Conservation (phyloP, 2,329 filamentous ascomycete species). For the Chrysoporthe austroafricana region DNA sequence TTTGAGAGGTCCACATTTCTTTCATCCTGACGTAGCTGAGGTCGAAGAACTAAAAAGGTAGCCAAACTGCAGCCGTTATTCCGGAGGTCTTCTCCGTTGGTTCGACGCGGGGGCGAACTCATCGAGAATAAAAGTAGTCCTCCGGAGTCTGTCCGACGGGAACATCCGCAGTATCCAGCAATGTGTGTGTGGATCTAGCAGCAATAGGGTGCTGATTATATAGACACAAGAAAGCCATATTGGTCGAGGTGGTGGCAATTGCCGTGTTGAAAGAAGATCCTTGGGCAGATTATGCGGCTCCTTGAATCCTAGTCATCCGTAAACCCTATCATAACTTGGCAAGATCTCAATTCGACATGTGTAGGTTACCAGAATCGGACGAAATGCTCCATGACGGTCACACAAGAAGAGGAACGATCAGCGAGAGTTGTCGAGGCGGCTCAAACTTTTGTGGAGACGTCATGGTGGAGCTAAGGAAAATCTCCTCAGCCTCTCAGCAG, state of each 20-base stretch:
- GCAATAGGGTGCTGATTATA: not conserved
- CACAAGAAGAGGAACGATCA: constrained; percentile 3
- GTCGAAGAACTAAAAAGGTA: not conserved
- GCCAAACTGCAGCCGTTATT: not conserved
- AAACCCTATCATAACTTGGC: not conserved
- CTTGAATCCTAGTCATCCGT: not conserved
- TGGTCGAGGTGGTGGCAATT: not conserved
- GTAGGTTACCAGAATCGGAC: constrained; percentile 1
- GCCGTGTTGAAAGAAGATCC: not conserved
- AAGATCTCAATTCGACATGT: not conserved
- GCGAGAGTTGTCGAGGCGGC: constrained; percentile 2
- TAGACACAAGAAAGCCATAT: not conserved
- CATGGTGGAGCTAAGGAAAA: constrained; percentile 1
- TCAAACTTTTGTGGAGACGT: constrained; percentile 11
- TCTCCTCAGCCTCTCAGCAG: not conserved
- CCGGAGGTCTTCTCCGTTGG: not conserved
- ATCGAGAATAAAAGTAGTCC: not conserved
- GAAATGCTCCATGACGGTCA: constrained; percentile 4
- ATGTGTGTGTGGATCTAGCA: not conserved
- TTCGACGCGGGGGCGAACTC: not conserved
- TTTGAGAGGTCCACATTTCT: not conserved
- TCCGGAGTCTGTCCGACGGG: constrained; percentile 3
- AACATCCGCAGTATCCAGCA: not conserved
- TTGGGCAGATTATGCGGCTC: not conserved
- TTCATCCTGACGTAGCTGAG: not conserved